Conservation (phyloP, 176 grass and related monocot species). For the Oryza rufipogon region DNA sequence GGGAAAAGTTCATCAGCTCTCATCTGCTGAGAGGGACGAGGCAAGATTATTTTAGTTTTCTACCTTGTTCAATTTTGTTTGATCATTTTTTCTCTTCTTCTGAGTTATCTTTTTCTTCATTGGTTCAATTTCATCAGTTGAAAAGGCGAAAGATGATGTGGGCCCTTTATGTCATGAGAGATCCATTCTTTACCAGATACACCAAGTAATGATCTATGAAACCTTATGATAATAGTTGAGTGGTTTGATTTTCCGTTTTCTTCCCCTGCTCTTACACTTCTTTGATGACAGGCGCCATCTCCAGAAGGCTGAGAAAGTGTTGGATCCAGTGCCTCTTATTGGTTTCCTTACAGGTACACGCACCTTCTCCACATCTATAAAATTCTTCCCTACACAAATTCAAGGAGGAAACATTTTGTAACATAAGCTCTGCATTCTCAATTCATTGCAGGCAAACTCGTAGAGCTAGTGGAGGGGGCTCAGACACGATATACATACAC, state of each 20-base stretch:
- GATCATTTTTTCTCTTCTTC: conserved; percentile 8
- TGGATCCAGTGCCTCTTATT: conserved; percentile 74
- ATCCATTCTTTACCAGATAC: conserved; percentile 87
- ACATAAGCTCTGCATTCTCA: not conserved
- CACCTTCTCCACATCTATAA: not conserved
- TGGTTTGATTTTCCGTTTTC: not conserved
- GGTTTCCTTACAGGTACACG: conserved; percentile 73
- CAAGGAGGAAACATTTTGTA: not conserved
- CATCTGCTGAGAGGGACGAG: conserved; percentile 83
- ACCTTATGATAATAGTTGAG: not conserved
- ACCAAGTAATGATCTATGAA: conserved; percentile 61
- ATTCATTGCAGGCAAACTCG: conserved; percentile 66
- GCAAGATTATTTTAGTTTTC: conserved; percentile 55
- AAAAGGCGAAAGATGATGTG: conserved; percentile 93
- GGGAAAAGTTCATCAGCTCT: conserved; percentile 71
- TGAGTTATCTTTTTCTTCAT: conserved; percentile 33
- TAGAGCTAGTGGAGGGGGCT: conserved; percentile 84
- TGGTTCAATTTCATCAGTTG: conserved; percentile 53
- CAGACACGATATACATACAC: conserved; percentile 95
- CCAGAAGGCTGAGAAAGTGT: conserved; percentile 64
- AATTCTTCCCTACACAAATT: not conserved
- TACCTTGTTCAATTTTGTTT: conserved; percentile 26
- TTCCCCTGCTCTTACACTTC: conserved; percentile 29
- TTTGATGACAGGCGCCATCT: conserved; percentile 67
- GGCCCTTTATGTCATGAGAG: conserved; percentile 90